These are phyloP conservation scores for Pseudocercospora ulei DNA, from an alignment of 2,329 filamentous ascomycete species.

Conservation along the genomic window DNA sequence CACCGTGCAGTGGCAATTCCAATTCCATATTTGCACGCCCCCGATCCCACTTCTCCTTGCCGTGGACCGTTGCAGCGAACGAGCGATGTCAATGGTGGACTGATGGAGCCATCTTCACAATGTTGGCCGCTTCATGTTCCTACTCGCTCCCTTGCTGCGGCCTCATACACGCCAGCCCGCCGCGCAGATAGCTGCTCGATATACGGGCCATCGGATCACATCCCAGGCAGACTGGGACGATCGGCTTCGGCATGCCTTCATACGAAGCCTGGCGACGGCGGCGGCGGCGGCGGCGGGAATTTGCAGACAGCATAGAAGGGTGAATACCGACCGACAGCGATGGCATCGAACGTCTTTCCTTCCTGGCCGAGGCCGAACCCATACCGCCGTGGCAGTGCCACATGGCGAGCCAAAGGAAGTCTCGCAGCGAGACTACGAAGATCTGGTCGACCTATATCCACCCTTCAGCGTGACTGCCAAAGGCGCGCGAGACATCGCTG, in stretches of 20 bases:
- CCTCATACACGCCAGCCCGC: slow-evolving; percentile 43
- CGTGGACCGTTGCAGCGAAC: background rate
- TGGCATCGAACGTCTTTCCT: slow-evolving; percentile 1
- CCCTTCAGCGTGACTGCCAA: slow-evolving; percentile 9
- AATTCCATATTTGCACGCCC: too few species aligned
- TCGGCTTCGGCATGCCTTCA: slow-evolving; percentile 40
- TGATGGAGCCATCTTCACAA: slow-evolving; percentile 32
- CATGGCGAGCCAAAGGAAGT: slow-evolving; percentile 22
- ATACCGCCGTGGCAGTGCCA: background rate
- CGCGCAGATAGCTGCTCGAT: slow-evolving; percentile 22
- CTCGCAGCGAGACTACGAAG: slow-evolving; percentile 40
- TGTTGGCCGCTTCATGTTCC: slow-evolving; percentile 57
- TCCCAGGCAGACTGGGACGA: background rate
- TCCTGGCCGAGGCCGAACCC: background rate
- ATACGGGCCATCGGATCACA: background rate
- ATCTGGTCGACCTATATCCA: slow-evolving; percentile 43
- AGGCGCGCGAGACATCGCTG: slow-evolving; percentile 3
- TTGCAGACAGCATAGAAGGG: slow-evolving; percentile 41
- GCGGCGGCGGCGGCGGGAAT: slow-evolving; percentile 46
- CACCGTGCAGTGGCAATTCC: background rate
- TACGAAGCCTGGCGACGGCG: slow-evolving; percentile 45
- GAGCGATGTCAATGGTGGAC: slow-evolving; percentile 19
- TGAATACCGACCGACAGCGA: background rate
- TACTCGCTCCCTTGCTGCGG: slow-evolving; percentile 48
- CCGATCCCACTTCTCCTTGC: slow-evolving; percentile 4